Percentiles rank a stretch among this genome's conserved stretches.
These are phyloP conservation scores for Austroboletus novae-zelandiae DNA, from an alignment of 1,284 basidiomycete species.

Conservation along the genomic window DNA sequence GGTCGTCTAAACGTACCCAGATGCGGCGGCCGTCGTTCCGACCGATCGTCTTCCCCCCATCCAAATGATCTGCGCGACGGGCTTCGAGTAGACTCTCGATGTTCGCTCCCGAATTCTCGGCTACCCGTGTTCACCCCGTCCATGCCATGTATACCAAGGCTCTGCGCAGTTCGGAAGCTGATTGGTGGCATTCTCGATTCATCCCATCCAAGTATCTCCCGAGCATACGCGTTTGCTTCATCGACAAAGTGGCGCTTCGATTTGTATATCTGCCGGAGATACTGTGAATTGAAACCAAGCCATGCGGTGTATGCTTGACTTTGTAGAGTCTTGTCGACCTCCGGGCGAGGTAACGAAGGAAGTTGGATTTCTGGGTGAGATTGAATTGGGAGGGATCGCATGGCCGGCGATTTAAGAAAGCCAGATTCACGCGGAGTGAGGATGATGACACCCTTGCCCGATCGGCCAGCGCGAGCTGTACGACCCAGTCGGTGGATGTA, in stretches of 20 bases:
- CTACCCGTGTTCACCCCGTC: slow-evolving; percentile 38
- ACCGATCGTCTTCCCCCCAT: slow-evolving; percentile 5
- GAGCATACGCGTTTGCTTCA: slow-evolving; percentile 45
- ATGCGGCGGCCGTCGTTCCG: slow-evolving; percentile 5
- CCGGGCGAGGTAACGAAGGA: slow-evolving; percentile 22
- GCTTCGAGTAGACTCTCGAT: slow-evolving; percentile 7
- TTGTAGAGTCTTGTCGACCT: slow-evolving; percentile 40
- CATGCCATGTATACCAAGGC: slow-evolving; percentile 58
- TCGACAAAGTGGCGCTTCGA: slow-evolving; percentile 43
- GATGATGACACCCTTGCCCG: slow-evolving; percentile 60
- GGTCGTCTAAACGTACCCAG: slow-evolving; percentile 1
- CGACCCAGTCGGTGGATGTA: slow-evolving; percentile 93
- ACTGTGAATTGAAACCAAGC: slow-evolving; percentile 60
- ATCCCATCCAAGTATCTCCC: slow-evolving; percentile 42
- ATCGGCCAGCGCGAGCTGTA: slow-evolving; percentile 82
- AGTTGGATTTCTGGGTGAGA: slow-evolving; percentile 24
- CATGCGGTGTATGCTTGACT: slow-evolving; percentile 53
- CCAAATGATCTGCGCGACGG: slow-evolving; percentile 13
- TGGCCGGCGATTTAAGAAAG: slow-evolving; percentile 48
- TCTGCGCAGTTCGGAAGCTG: slow-evolving; percentile 52
- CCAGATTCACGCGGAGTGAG: slow-evolving; percentile 52
- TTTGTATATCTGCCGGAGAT: slow-evolving; percentile 41
- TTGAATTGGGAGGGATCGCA: slow-evolving; percentile 42
- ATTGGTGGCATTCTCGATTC: slow-evolving; percentile 40
- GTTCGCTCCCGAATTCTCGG: background rate